Evolutionary conservation across 257 asterid genomes (phyloP).

Genomic region (Perilla frutescens): DNA sequence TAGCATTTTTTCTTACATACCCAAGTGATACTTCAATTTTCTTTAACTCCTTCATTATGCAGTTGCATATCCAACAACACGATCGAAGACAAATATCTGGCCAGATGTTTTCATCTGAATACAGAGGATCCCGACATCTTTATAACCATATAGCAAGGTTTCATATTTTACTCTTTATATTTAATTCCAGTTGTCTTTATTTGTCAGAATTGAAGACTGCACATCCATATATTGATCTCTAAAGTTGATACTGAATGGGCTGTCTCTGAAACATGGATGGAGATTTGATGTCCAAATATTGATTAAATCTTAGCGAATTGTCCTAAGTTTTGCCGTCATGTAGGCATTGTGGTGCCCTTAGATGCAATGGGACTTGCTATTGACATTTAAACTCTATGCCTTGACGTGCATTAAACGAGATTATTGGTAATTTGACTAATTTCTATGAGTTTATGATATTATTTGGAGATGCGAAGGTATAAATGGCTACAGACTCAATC

Average conservation of each 20-base stretch:
- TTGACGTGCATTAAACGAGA: neutral
- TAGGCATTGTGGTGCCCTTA: neutral
- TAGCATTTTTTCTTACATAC: conserved; percentile 22
- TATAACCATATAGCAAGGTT: conserved; percentile 49
- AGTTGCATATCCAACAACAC: conserved; percentile 73
- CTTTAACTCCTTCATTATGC: conserved; percentile 28
- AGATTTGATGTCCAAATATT: conserved; percentile 7
- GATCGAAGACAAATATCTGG: conserved; percentile 78
- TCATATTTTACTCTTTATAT: conserved; percentile 22
- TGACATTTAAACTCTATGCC: neutral
- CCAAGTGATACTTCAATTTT: conserved; percentile 15
- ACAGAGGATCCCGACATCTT: conserved; percentile 31
- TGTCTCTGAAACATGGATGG: neutral
- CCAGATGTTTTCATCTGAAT: conserved; percentile 48
- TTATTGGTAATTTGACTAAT: neutral
- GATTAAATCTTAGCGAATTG: conserved; percentile 4
- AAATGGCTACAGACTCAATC: neutral
- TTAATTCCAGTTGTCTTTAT: conserved; percentile 21
- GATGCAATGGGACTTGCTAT: neutral
- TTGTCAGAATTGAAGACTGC: conserved; percentile 3
- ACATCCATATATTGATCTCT: conserved; percentile 23
- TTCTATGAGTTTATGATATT: neutral
- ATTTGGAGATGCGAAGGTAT: neutral
- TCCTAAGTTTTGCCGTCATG: neutral
- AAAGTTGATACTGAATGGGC: conserved; percentile 8